Conservation (phyloP, 2,329 filamentous ascomycete species). For the Arthrobotrys sinensis region DNA sequence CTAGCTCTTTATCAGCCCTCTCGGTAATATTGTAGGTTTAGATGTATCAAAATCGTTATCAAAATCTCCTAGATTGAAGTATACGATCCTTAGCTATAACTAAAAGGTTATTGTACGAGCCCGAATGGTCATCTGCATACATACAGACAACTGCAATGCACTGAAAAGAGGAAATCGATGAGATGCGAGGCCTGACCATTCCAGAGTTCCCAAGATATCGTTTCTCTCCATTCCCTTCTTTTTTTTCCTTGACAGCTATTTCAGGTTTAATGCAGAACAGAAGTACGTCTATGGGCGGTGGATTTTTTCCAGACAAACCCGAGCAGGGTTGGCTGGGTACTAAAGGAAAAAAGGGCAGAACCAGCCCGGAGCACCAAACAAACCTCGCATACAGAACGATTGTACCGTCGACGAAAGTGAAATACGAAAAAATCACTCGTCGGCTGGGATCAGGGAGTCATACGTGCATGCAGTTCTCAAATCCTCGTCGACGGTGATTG, state of each 20-base stretch:
- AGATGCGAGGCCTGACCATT: constrained; percentile 59
- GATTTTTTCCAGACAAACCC: constrained; percentile 47
- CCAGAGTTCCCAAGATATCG: constrained; percentile 55
- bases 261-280: constrained; percentile 58
- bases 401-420: constrained; percentile 56
- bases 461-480: constrained; percentile 61
- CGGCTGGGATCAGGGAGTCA: constrained; percentile 62
- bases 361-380: constrained; percentile 25
- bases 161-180: constrained; percentile 60
- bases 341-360: constrained; percentile 47
- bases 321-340: constrained; percentile 50
- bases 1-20: constrained; percentile 17
- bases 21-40: constrained; percentile 19
- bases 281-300: constrained; percentile 54
- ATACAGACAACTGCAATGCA: constrained; percentile 53
- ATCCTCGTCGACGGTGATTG: constrained; percentile 57
- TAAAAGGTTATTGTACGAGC: constrained; percentile 50
- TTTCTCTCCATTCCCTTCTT: constrained; percentile 23
- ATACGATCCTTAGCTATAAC: constrained; percentile 33
- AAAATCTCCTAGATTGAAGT: constrained; percentile 48
- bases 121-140: constrained; percentile 52
- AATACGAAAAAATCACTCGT: constrained; percentile 62
- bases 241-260: constrained; percentile 50
- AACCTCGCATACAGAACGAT: constrained; percentile 22
- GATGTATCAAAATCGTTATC: constrained; percentile 14